Base-by-base conservation (phyloP, 164 flowering plant genomes). In the Amborella trichopoda region DNA sequence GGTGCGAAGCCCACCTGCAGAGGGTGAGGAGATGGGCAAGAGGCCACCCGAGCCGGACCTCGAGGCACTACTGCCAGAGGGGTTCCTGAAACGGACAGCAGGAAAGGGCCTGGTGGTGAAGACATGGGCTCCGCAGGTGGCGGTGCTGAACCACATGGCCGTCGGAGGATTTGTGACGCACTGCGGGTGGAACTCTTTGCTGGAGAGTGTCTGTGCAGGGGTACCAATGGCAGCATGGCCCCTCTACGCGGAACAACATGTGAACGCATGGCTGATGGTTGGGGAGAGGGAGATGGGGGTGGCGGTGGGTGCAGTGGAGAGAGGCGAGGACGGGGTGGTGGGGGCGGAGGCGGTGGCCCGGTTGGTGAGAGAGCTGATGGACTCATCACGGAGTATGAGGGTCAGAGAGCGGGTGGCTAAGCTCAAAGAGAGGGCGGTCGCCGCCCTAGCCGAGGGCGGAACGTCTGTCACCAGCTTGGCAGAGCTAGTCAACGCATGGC, bases 141-240 rank as follows among this genome's bases (percentile, higher is more conserved):
- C 53, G 2, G 67, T 70, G 28, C 46, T 74, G 64, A 54, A 22
- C 23, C 73, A 46, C 4, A 56, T 43, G 10, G 44, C 73, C 12
- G 65, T 73, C 6, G 73, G 75, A 6, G 72, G 68, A 28, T 73
- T 73, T 40, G 66, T 69, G 52, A 69, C 68, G 13, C 74, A 73
- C 39, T 73, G 75, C 46, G 75, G 72, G 23, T 73, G 75, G 77
- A 73, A 73, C 59, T 73, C 72, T 38, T 50, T 60, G 12, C 36
- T 70, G 62, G 78, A 73, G 32, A 60, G 57, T 18, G 59, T 70
- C 26, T 38, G 58, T 18, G 67, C 67, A 3, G 75, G 68, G 6
- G 71, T 73, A 17, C 75, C 78, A 1, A 70, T 73, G 71, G 68
- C 62, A 44, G 75, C 62, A 5, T 73, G 75, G 75, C 75, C 78